These are phyloP conservation scores for Solanum clarkiae DNA, from an alignment of 257 asterid genomes.

Conservation along the genomic window DNA sequence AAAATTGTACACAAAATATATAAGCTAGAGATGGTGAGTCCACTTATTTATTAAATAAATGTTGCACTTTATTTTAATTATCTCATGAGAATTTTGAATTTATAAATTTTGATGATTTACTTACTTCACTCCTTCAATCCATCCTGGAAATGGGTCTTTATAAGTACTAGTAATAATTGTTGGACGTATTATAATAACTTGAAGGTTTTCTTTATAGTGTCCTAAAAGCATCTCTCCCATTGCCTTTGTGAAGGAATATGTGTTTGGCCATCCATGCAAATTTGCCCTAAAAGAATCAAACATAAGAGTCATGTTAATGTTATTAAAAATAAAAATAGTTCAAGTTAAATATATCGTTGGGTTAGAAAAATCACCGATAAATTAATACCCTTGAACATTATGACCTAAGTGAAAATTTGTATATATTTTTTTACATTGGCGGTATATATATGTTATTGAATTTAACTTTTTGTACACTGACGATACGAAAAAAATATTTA, in stretches of 20 bases:
- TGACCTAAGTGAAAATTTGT: too few relatives aligned
- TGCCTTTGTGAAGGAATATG: constrained; percentile 59
- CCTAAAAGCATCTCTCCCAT: constrained; percentile 56
- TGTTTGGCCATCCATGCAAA: constrained; percentile 66
- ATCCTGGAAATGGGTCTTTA: constrained; percentile 51
- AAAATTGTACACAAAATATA: background rate
- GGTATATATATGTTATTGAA: too few relatives aligned
- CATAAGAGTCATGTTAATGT: too few relatives aligned
- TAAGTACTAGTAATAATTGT: constrained; percentile 45
- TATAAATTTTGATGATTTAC: background rate
- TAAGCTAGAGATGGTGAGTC: background rate
- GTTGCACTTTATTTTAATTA: background rate
- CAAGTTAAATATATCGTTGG: too few relatives aligned
- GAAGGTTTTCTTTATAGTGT: constrained; percentile 13
- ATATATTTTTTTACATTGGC: too few relatives aligned
- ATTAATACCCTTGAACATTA: too few relatives aligned
- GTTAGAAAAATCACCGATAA: too few relatives aligned
- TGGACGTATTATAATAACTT: constrained; percentile 37
- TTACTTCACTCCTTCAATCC: constrained; percentile 54
- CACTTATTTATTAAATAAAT: background rate
- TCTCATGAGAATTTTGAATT: background rate
- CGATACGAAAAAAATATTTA: too few relatives aligned
- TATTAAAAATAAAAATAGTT: too few relatives aligned
- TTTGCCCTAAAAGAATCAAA: constrained; percentile 15
- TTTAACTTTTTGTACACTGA: too few relatives aligned